phyloP scores from a whole-genome alignment of 306 rosid genomes.

The Medicago lupulina region DNA sequence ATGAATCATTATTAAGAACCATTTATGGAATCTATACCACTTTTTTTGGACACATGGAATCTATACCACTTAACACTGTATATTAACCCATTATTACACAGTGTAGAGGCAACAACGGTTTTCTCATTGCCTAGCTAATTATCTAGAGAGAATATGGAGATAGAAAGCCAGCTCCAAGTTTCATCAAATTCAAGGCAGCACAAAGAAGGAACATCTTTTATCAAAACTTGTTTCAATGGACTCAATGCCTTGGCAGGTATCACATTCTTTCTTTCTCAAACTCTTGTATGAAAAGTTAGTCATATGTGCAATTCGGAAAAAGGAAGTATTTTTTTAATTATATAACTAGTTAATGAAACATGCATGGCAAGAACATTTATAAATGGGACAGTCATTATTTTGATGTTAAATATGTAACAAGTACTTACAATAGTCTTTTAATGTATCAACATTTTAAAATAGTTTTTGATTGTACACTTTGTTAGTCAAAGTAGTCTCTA shows the following conservation, averaged over 20 bases:
- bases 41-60: no score
- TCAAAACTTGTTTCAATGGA: conserved; percentile 75
- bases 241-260: conserved; percentile 69
- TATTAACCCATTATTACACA: no score
- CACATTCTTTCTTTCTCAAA: neutral
- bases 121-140: neutral
- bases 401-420: no score
- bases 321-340: neutral
- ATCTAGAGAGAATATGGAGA: conserved; percentile 52
- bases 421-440: no score
- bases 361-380: neutral
- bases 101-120: neutral
- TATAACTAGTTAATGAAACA: neutral
- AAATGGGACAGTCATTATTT: no score
- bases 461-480: no score
- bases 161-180: conserved; percentile 47
- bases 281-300: neutral
- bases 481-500: no score
- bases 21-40: no score
- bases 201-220: conserved; percentile 59
- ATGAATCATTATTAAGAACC: no score
- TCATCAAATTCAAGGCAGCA: conserved; percentile 41
- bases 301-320: neutral
- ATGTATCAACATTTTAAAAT: no score
- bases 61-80: no score